Evolutionary conservation across 805 yeast species (phyloP), one percentile per base, ranked within the genome.

Genomic region (Saccharomycopsis javanensis): DNA sequence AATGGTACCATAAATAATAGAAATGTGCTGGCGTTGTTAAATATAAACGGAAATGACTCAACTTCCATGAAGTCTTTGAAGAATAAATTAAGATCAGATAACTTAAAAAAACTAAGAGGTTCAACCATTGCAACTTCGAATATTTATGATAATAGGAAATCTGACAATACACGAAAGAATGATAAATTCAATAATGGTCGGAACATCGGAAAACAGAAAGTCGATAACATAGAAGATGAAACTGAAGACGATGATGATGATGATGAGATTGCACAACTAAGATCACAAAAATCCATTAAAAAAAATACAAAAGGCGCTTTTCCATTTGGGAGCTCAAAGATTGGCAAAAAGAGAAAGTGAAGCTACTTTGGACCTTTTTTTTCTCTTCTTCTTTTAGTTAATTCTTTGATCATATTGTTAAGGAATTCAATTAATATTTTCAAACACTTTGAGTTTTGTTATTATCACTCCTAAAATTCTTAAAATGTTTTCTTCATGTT

Each of bases 41-140:
- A 55, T 28, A 48, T 35, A 3, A 20, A 18, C 13, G 50, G 50
- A 6, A 25, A 18, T 23, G 61, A 59, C 28, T 59, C 61, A 7
- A 51, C 30, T 11, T 54, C 55, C 27, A 54, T 59, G 55, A 50
- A 54, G n/a, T 56, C 61, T n/a, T 56, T 59, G 35, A 59, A 59
- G 51, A 56, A 56, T 28, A 54, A 56, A 33, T 28, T 59, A 31
- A 28, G 59, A 31, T 50, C 55, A 1, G 61, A 59, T n/a, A 56
- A 56, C 2, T 38, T 56, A 16, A 25, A 34, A 15, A 54, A 59
- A 42, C 1, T 55, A 13, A 33, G 58, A 16, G 15, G 20, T 30
- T 18, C 30, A 20, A 20, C 31, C 16, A 25, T 16, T 8, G 5
- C 8, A 42, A 13, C 13, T 3, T 37, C 28, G 10, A 28, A 30